phyloP scores from a whole-genome alignment of 2,329 filamentous ascomycete species.

The Metarhizium rileyi region DNA sequence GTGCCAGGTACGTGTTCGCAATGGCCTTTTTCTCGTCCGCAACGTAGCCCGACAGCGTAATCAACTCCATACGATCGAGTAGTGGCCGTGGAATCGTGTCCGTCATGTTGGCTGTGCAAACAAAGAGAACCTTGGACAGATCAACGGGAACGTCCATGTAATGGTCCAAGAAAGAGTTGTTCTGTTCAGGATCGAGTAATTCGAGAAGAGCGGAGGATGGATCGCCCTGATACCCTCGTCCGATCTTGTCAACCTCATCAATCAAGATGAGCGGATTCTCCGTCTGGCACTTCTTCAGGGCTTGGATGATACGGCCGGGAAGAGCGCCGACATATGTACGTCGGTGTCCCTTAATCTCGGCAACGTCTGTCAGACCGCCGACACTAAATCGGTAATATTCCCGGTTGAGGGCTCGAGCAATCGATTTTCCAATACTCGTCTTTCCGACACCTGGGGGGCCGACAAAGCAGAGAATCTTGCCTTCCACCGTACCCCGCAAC shows the following conservation, averaged over 20 bases:
- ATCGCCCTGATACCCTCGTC: constrained; percentile 90
- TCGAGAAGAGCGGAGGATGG: constrained; percentile 91
- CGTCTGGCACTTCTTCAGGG: constrained; percentile 96
- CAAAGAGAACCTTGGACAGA: constrained; percentile 93
- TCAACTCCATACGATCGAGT: constrained; percentile 95
- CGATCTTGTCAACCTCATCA: constrained; percentile 97
- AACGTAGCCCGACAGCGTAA: constrained; percentile 91
- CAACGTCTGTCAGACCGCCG: constrained; percentile 91
- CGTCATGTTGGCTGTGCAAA: constrained; percentile 98
- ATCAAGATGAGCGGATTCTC: constrained; percentile 96
- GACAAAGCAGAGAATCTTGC: constrained; percentile 96
- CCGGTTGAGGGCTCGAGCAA: constrained; percentile 85
- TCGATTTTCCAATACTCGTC: constrained; percentile 97
- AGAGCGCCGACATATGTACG: constrained; percentile 94
- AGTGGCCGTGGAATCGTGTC: constrained; percentile 93
- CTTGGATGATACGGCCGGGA: constrained; percentile 94
- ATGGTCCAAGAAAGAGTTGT: constrained; percentile 93
- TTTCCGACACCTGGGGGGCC: constrained; percentile 96
- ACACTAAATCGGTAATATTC: constrained; percentile 99
- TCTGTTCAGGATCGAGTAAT: constrained; percentile 91
- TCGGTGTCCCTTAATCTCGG: constrained; percentile 96
- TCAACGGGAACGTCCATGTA: constrained; percentile 98
- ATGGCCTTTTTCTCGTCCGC: constrained; percentile 99
- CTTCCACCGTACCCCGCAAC: constrained; percentile 90
- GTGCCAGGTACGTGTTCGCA: constrained; percentile 83